Base-by-base conservation (phyloP, 2,329 filamentous ascomycete genomes). In the Trichoderma koningii region DNA sequence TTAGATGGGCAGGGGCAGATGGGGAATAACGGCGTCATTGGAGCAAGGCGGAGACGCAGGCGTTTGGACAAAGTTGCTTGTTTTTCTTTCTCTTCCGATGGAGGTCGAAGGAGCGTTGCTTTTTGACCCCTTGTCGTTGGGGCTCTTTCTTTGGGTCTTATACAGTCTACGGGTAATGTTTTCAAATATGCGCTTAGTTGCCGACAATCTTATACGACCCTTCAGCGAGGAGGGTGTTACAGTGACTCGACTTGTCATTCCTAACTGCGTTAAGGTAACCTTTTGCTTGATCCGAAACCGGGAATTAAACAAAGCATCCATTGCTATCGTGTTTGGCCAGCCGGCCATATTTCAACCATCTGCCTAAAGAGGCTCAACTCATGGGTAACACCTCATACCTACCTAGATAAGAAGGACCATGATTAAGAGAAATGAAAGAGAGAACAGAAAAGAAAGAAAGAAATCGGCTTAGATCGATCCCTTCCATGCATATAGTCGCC, bases 11-110 rank as follows among this genome's bases (percentile, higher is more conserved):
- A 38, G 47, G 51, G 41, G 45, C 42, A 38, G 50, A 30, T 28
- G 21, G 34, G 42, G 48, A 9, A 50, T 50, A 45, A 26, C 26
- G 56, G 56, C 51, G 64, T 62, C 64, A 30, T 38, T 34, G 56
- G 52, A 44, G 55, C 19, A 50, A 21, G 19, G 30, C 26, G 23
- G 38, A 53, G 53, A 50, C 26, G 47, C n/a, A 64, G 64, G 64
- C 64, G 64, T 65, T 55, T 55, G 56, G 56, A 44, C 41, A 50
- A 50, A 21, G 42, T 19, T 38, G n/a, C 50, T 41, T 17, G n/a
- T 38, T 5, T 9, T 62, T 9, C 10, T 34, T 34, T 10, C 30
- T 30, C 9, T 30, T 30, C 28, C 28, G n/a, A 45, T 55, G 50
- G 34, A 14, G 3, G 34, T 14, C 12, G 48, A 47, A 47, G 26